Base-by-base conservation (phyloP, 352 stramenopile genomes). In the Phytophthora capsici region DNA sequence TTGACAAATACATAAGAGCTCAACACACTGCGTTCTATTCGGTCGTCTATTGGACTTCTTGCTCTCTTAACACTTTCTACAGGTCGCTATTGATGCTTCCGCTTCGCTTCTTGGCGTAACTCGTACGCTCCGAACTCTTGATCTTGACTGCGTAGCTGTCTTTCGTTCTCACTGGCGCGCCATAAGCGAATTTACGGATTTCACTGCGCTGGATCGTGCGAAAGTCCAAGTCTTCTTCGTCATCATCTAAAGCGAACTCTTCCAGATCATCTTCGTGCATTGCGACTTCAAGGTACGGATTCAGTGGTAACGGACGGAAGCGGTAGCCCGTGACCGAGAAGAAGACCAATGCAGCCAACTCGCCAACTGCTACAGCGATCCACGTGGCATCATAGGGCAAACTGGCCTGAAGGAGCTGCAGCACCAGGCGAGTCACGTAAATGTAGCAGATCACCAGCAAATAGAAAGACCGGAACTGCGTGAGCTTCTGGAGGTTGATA, bases 381-480 rank as follows among this genome's bases (percentile, higher is more conserved):
- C 84, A 94, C 13, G 86, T 94, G 48, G 93, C 78, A 30, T 95
- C 78, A 73, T 98, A 99, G 25, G 89, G 89, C 41, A 99, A 72
- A 23, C 84, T 91, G 22, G 94, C 92, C 1, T 88, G 74, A 50
- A 99, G 84, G 0, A 99, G 66, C 51, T 97, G 98, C 4, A 99
- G 82, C 46, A 96, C 86, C 66, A 99, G 97, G n/a, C 97, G 86
- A 45, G 97, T 99, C 56, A 98, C 92, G 77, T 99, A 99, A 44
- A 99, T 94, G 66, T 99, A 99, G n/a, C 80, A 84, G 19, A 99
- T 90, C 12, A 99, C 96, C 17, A 98, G 73, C 10, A 99, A 58
- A 75, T 99, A 99, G 74, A 99, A 99, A 10, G 88, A 88, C 36
- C 96, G 92, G 77, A 99, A 99, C 48, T 98, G 89, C 57, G 90